Percentiles rank a stretch among this genome's conserved stretches.
These are phyloP conservation scores for Bipolaris oryzae DNA, from an alignment of 2,329 filamentous ascomycete genomes.

Conservation along the genomic window DNA sequence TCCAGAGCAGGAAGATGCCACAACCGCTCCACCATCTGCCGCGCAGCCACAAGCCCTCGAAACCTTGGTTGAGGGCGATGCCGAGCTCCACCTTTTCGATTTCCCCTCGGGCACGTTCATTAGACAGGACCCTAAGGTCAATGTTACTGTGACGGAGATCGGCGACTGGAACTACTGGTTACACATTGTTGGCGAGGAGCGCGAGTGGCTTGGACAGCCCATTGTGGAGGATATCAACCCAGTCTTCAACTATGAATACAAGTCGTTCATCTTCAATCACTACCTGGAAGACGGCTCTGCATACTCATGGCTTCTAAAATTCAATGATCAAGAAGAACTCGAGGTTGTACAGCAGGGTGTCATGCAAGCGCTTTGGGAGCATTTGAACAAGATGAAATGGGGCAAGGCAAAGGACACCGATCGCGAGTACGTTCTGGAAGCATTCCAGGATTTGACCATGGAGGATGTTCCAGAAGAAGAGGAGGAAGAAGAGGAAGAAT, in stretches of 20 bases:
- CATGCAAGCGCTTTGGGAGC: conserved; percentile 96
- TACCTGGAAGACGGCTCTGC: conserved; percentile 87
- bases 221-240: conserved; percentile 93
- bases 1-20: conserved; percentile 53
- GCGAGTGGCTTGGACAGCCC: conserved; percentile 84
- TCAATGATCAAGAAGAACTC: conserved; percentile 79
- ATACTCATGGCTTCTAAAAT: conserved; percentile 93
- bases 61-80: conserved; percentile 74
- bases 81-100: conserved; percentile 93
- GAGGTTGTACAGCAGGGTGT: conserved; percentile 91
- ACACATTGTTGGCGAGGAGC: conserved; percentile 76
- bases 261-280: conserved; percentile 99
- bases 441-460: conserved; percentile 93
- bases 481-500: conserved; percentile 62
- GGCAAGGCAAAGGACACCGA: conserved; percentile 89
- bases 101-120: conserved; percentile 86
- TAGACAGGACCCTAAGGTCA: conserved; percentile 74
- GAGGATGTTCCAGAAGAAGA: conserved; percentile 71
- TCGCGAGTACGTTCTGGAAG: conserved; percentile 90
- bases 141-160: conserved; percentile 81
- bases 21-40: conserved; percentile 65
- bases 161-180: conserved; percentile 97
- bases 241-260: conserved; percentile 97
- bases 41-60: conserved; percentile 72
- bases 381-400: conserved; percentile 94